Conservation (phyloP, 306 rosid species). For the Dalbergia cochinchinensis region DNA sequence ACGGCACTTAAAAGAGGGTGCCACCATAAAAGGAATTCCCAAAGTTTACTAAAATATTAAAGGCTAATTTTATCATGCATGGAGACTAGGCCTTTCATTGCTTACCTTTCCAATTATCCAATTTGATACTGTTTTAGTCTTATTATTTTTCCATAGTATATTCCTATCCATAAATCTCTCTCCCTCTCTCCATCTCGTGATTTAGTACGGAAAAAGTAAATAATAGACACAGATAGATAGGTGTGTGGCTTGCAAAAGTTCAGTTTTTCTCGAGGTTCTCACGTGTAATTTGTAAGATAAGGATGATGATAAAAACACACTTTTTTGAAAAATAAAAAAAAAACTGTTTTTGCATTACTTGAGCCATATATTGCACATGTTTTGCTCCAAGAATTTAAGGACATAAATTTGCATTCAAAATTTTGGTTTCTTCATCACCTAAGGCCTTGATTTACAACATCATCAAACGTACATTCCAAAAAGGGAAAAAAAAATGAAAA, state of each 20-base stretch:
- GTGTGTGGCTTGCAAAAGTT: constrained; percentile 47
- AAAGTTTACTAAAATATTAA: constrained; percentile 45
- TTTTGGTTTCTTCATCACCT: constrained; percentile 53
- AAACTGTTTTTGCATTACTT: constrained; percentile 11
- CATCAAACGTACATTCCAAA: constrained; percentile 40
- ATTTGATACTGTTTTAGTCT: constrained; percentile 38
- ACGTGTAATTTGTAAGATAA: constrained; percentile 52
- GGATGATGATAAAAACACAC: constrained; percentile 34
- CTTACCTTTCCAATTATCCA: constrained; percentile 47
- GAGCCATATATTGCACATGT: neutral
- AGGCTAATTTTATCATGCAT: constrained; percentile 47
- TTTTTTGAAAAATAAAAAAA: neutral
- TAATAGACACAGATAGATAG: neutral
- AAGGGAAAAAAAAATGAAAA: neutral
- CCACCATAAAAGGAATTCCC: constrained; percentile 48
- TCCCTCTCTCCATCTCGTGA: constrained; percentile 46
- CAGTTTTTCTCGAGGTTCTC: constrained; percentile 58
- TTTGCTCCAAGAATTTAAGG: constrained; percentile 34
- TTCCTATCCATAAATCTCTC: constrained; percentile 59
- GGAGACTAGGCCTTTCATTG: constrained; percentile 54
- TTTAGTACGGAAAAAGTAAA: constrained; percentile 50
- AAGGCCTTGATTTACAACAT: constrained; percentile 52
- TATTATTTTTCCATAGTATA: constrained; percentile 42
- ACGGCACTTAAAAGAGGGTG: constrained; percentile 54
- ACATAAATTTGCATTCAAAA: constrained; percentile 45